phyloP scores from a whole-genome alignment of 805 yeast genomes.

The Nakazawaea wickerhamii region DNA sequence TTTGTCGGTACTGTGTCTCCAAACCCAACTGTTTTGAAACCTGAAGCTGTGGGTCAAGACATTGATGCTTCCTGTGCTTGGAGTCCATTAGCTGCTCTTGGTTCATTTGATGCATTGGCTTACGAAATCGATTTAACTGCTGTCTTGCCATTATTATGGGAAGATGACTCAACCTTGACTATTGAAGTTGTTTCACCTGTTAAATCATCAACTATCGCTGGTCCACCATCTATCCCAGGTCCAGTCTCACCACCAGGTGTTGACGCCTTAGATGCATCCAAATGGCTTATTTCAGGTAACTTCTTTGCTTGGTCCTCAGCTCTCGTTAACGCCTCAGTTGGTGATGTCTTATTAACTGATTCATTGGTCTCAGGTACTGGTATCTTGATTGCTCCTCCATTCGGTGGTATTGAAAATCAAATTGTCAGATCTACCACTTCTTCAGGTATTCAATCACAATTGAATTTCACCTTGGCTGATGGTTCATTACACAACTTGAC shows the following conservation, averaged over 20 bases:
- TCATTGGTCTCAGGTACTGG: conserved; percentile 20
- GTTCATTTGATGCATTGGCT: conserved; percentile 24
- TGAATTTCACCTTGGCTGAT: conserved; percentile 25
- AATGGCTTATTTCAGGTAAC: conserved; percentile 26
- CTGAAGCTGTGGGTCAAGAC: conserved; percentile 18
- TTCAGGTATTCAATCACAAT: conserved; percentile 18
- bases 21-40: conserved; percentile 25
- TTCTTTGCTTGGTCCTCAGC: conserved; percentile 24
- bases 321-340: conserved; percentile 16
- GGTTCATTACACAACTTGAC: conserved; percentile 19
- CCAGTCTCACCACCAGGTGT: conserved; percentile 20
- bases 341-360: conserved; percentile 17
- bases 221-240: conserved; percentile 17
- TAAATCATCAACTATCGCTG: conserved; percentile 17
- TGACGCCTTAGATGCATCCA: conserved; percentile 10
- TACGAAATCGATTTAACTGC: conserved; percentile 25
- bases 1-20: conserved; percentile 24
- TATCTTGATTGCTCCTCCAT: conserved; percentile 22
- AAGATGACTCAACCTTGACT: conserved; percentile 19
- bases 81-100: conserved; percentile 25
- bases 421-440: conserved; percentile 18
- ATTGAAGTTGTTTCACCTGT: conserved; percentile 26
- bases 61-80: conserved; percentile 17
- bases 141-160: conserved; percentile 27
- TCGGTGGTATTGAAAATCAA: conserved; percentile 20